A percentile compares a stretch with the other conserved stretches of the same genome.
Evolutionary conservation across 2,329 filamentous ascomycete genomes (phyloP).

Genomic region (Penicillium sp.): DNA sequence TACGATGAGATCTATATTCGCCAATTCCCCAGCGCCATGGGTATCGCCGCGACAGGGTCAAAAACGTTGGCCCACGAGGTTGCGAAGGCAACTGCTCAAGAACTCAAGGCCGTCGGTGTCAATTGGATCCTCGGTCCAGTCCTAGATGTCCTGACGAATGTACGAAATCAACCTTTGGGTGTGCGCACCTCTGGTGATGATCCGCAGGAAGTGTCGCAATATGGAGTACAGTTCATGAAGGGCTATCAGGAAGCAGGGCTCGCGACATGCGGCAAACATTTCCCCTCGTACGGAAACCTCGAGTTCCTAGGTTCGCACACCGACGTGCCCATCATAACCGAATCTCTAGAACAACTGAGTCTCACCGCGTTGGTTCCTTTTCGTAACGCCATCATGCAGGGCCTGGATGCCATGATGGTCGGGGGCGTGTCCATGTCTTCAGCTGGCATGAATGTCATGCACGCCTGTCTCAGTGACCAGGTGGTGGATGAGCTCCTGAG

Average conservation of each 20-base stretch:
- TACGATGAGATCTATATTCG: slow-evolving; percentile 95
- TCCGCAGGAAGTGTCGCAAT: slow-evolving; percentile 91
- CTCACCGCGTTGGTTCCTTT: slow-evolving; percentile 91
- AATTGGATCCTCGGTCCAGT: slow-evolving; percentile 95
- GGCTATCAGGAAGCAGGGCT: slow-evolving; percentile 91
- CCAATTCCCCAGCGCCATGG: slow-evolving; percentile 97
- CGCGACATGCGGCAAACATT: slow-evolving; percentile 91
- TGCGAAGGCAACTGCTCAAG: slow-evolving; percentile 88
- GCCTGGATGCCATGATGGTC: slow-evolving; percentile 92
- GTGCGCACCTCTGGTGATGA: slow-evolving; percentile 91
- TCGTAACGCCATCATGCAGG: slow-evolving; percentile 81
- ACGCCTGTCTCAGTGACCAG: slow-evolving; percentile 89
- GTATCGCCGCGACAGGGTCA: slow-evolving; percentile 86
- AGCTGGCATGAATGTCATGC: slow-evolving; percentile 89
- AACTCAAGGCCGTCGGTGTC: slow-evolving; percentile 88
- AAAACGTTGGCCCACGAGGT: slow-evolving; percentile 84
- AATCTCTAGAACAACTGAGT: slow-evolving; percentile 88
- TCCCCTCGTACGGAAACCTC: slow-evolving; percentile 92
- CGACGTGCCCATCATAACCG: slow-evolving; percentile 93
- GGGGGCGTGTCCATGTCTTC: slow-evolving; percentile 93
- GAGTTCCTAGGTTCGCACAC: slow-evolving; percentile 89
- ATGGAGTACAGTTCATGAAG: slow-evolving; percentile 85
- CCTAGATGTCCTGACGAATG: slow-evolving; percentile 90
- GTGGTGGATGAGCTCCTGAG: slow-evolving; percentile 87
- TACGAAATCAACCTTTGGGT: slow-evolving; percentile 84